Evolutionary conservation across 345 rosid species (phyloP).

Genomic region (Sapria himalayana): DNA sequence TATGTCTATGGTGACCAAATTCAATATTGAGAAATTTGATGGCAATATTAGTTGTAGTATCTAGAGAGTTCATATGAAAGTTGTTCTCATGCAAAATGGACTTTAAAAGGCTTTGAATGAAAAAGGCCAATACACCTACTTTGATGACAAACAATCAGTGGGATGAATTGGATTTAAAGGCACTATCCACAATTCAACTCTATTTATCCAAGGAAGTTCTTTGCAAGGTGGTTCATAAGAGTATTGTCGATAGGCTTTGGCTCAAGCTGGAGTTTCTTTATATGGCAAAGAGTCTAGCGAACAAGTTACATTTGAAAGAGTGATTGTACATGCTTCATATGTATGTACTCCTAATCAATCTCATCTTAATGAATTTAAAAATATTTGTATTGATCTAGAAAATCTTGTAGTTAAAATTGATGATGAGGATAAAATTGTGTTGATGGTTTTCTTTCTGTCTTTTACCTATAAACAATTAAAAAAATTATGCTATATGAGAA

Average conservation of each 20-base stretch:
- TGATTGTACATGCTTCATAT: not conserved
- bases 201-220: not conserved
- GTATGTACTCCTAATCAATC: too few species aligned
- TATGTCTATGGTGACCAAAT: not conserved
- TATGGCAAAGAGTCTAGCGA: not conserved
- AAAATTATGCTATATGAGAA: not conserved
- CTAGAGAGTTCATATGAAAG: not conserved
- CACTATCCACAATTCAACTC: not conserved
- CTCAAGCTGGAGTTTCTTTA: not conserved
- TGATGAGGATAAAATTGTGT: not conserved
- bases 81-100: not conserved
- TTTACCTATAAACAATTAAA: not conserved
- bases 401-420: not conserved
- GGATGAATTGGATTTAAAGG: not conserved
- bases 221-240: not conserved
- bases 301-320: not conserved
- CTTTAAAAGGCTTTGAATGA: not conserved
- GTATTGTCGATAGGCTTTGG: not conserved
- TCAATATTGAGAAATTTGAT: constrained; percentile 5
- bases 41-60: not conserved
- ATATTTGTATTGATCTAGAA: not conserved
- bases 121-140: not conserved
- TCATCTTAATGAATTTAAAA: not conserved
- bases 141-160: not conserved
- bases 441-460: not conserved